Evolutionary conservation across 139 green algal species (phyloP), one percentile per base, ranked within the genome.

Genomic region (Tetradesmus lagerheimii): DNA sequence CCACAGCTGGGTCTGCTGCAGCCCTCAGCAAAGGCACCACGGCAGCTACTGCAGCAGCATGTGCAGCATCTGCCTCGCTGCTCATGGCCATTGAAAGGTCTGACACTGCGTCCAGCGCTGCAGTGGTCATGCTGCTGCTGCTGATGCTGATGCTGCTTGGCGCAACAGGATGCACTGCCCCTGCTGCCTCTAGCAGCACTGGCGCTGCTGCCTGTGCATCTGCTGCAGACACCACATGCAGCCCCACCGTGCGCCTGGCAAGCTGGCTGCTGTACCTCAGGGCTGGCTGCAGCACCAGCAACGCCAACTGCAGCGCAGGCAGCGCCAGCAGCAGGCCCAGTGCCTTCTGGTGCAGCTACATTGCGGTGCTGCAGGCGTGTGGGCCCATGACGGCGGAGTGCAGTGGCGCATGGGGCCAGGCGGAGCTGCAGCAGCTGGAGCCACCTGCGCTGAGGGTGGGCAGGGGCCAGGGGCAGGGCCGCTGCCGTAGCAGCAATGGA

Each of bases 361-460:
- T 85, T 20, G 4, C 15, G 31, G 15, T 85, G 27, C 80, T 85
- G 18, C 43, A 85, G 45, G 80, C 29, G 5, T 71, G 41, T 39
- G 80, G 43, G 15, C n/a, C 23, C 41, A 53, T 37, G 11, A 45
- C 80, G 31, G 80, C 80, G 71, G 29, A 74, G 12, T 85, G 80
- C 47, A 41, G 41, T 39, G 80, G 80, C 80, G 16, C 27, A 18
- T 85, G 80, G 80, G 8, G 41, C 29, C 25, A 34, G 38, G 27
- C 25, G 34, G 80, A 85, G 80, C 80, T 85, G 80, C 41, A 53
- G 41, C 45, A 86, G 80, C 39, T 85, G 39, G 39, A 85, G 34
- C 34, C 47, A 76, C 35, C 31, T 47, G 47, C 50, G 35, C n/a
- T 66, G 47, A 34, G 8, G 38, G 20, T 76, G 81, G 77, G 64